Percentiles rank a stretch among this genome's conserved stretches.
Evolutionary conservation across 208 protist genomes (phyloP).

Genomic region (Leishmania gerbilli): DNA sequence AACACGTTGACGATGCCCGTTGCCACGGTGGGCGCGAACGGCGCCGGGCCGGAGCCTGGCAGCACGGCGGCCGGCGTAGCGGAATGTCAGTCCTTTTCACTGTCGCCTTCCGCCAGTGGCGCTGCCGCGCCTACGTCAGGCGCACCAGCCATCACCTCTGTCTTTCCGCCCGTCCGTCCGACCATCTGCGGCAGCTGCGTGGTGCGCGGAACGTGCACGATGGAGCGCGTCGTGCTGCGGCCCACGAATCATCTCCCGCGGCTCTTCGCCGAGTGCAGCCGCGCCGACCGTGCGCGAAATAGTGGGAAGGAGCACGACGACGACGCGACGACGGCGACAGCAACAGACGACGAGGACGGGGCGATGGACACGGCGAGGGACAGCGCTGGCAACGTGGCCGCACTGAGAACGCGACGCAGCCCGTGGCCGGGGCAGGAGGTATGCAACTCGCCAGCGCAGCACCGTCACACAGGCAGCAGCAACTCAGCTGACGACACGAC

Average conservation of each 20-base stretch:
- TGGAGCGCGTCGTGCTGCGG: constrained; percentile 24
- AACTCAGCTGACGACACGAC: not conserved
- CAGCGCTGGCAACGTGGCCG: not conserved
- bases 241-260: constrained; percentile 9
- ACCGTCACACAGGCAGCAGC: not conserved
- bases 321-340: not conserved
- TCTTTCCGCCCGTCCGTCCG: constrained; percentile 14
- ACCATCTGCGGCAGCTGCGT: constrained; percentile 21
- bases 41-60: not conserved
- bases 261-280: not conserved
- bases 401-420: not conserved
- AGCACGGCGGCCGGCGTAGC: not conserved
- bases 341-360: not conserved
- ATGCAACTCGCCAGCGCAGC: not conserved
- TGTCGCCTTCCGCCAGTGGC: not conserved
- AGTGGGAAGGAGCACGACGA: not conserved
- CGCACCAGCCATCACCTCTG: not conserved
- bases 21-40: not conserved
- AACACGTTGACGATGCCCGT: not conserved
- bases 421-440: not conserved
- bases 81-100: not conserved
- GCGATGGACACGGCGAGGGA: not conserved
- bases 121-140: not conserved
- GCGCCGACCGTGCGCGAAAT: not conserved
- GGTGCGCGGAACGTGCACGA: constrained; percentile 21